Evolutionary conservation across 768 basidiomycete genomes (phyloP).

Genomic region (Rhodocollybia butyracea): DNA sequence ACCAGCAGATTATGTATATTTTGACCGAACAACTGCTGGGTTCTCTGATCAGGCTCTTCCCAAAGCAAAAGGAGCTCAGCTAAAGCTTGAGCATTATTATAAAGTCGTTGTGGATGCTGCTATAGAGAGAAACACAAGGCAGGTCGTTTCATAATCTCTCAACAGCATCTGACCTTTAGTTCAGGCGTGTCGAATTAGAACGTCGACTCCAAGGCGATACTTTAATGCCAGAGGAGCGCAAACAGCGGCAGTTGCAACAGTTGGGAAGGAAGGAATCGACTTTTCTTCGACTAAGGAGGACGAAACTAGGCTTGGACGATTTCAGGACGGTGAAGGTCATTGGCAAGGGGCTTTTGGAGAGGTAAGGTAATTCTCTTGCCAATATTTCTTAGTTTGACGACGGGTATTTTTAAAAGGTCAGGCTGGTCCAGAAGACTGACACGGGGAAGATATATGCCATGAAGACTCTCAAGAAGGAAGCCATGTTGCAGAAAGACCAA

Average conservation of each 20-base stretch:
- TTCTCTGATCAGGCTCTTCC: slow-evolving; percentile 82
- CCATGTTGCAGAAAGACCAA: slow-evolving; percentile 99
- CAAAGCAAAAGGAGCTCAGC: slow-evolving; percentile 85
- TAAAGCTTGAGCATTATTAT: slow-evolving; percentile 96
- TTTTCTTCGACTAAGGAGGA: slow-evolving; percentile 78
- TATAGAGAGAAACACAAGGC: slow-evolving; percentile 92
- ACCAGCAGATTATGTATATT: slow-evolving; percentile 82
- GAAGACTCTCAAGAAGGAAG: slow-evolving; percentile 96
- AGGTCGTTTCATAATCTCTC: background rate
- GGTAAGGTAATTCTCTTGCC: slow-evolving; percentile 38
- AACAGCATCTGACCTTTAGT: background rate
- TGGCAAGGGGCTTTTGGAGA: slow-evolving; percentile 99
- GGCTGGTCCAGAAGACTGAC: slow-evolving; percentile 94
- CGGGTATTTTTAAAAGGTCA: slow-evolving; percentile 56
- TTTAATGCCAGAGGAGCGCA: slow-evolving; percentile 77
- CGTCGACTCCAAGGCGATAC: slow-evolving; percentile 69
- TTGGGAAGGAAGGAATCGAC: slow-evolving; percentile 87
- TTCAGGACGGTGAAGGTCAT: slow-evolving; percentile 98
- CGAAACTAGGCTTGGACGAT: slow-evolving; percentile 86
- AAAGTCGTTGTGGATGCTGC: slow-evolving; percentile 95
- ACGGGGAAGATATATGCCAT: slow-evolving; percentile 99
- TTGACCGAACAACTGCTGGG: slow-evolving; percentile 72
- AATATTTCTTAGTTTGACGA: slow-evolving; percentile 5
- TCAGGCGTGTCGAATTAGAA: slow-evolving; percentile 85
- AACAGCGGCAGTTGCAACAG: slow-evolving; percentile 77